Conservation (phyloP, 169 alveolate genomes). For the Plasmodium vivax region DNA sequence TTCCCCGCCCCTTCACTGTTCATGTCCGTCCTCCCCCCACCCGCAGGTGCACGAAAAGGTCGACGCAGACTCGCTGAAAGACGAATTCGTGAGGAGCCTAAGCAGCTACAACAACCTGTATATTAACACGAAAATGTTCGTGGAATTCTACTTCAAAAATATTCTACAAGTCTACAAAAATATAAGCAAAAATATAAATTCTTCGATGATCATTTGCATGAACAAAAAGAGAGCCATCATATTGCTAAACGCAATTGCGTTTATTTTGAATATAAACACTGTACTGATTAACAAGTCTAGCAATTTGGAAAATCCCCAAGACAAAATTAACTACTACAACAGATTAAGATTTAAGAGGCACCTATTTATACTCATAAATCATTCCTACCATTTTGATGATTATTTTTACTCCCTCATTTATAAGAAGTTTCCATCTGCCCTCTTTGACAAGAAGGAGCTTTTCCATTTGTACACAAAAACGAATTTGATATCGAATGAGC, state of each 20-base stretch:
- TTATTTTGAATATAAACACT: conserved; percentile 50
- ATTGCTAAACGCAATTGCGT: conserved; percentile 50
- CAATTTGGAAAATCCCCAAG: conserved; percentile 22
- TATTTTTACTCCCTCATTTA: conserved; percentile 67
- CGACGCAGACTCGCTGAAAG: conserved; percentile 18
- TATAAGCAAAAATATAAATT: conserved; percentile 42
- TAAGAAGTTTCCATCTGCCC: conserved; percentile 30
- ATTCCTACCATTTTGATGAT: conserved; percentile 55
- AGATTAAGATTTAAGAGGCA: conserved; percentile 45
- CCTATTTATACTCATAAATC: conserved; percentile 49
- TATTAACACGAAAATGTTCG: conserved; percentile 61
- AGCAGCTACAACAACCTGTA: conserved; percentile 64
- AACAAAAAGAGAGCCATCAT: conserved; percentile 63
- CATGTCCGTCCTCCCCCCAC: neutral
- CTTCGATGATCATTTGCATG: conserved; percentile 69
- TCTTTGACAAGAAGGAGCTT: conserved; percentile 62
- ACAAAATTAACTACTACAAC: conserved; percentile 53
- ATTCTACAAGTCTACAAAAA: conserved; percentile 36
- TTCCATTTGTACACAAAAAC: conserved; percentile 69
- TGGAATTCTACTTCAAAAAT: conserved; percentile 56
- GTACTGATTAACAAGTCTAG: conserved; percentile 35
- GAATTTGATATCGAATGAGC: conserved; percentile 40
- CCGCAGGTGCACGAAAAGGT: conserved; percentile 29
- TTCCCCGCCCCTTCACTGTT: neutral
- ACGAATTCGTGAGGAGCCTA: conserved; percentile 54